Conservation (phyloP, 306 rosid species). For the Prunus kanzakura region DNA sequence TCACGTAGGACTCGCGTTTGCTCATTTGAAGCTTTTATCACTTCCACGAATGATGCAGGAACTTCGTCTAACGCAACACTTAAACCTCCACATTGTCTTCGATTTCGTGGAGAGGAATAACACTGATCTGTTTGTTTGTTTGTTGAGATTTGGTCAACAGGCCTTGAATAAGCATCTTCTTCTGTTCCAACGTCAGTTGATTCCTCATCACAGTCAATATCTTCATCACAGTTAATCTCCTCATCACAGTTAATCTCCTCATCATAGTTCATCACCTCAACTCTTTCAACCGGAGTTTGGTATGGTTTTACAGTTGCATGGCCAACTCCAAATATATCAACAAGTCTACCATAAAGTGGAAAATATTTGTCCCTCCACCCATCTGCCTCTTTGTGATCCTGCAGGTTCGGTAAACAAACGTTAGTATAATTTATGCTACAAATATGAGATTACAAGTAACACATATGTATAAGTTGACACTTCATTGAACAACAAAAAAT, state of each 20-base stretch:
- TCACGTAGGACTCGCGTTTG: no score
- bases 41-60: slow-evolving; percentile 1
- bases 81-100: background rate
- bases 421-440: no score
- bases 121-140: background rate
- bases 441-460: background rate
- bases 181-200: background rate
- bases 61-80: background rate
- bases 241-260: background rate
- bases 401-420: background rate
- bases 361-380: slow-evolving; percentile 10
- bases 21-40: background rate
- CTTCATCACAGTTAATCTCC: background rate
- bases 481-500: no score
- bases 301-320: background rate
- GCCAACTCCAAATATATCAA: slow-evolving; percentile 2
- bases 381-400: slow-evolving; percentile 12
- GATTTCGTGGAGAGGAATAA: background rate
- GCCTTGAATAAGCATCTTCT: background rate
- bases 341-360: slow-evolving; percentile 7
- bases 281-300: background rate
- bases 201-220: background rate
- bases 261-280: background rate
- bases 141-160: slow-evolving; percentile 2
- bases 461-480: background rate